Conservation (phyloP, 805 yeast genomes). For the Yarrowia sp. region DNA sequence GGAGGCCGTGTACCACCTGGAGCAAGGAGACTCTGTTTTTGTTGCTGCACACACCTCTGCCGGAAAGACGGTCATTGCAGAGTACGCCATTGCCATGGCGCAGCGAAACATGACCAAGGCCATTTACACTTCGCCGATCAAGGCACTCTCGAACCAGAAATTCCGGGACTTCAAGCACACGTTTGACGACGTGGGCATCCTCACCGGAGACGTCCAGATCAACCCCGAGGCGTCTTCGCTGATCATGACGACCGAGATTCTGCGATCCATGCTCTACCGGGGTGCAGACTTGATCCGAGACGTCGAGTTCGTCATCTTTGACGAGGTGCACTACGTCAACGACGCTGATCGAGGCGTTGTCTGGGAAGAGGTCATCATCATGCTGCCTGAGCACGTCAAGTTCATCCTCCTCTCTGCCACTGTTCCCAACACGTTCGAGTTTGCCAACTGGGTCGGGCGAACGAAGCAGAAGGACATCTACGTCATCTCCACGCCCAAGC, state of each 20-base stretch:
- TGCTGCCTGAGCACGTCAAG: constrained; percentile 95
- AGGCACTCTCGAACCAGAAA: constrained; percentile 85
- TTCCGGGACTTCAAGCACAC: constrained; percentile 81
- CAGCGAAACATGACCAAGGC: constrained; percentile 94
- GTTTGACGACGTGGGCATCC: constrained; percentile 85
- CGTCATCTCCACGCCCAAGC: constrained; percentile 91
- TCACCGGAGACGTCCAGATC: constrained; percentile 97
- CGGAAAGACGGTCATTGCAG: constrained; percentile 98
- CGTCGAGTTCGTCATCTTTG: constrained; percentile 95
- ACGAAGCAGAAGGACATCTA: constrained; percentile 94
- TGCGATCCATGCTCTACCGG: constrained; percentile 92
- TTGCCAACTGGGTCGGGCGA: constrained; percentile 98
- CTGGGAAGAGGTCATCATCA: constrained; percentile 98
- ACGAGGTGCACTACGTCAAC: constrained; percentile 96
- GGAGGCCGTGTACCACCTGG: constrained; percentile 94
- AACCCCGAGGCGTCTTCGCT: constrained; percentile 95
- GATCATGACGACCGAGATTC: constrained; percentile 96
- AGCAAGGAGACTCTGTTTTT: constrained; percentile 97
- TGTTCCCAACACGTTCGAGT: constrained; percentile 96
- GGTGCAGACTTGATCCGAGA: constrained; percentile 97
- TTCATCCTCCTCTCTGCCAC: constrained; percentile 91
- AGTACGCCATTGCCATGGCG: constrained; percentile 97
- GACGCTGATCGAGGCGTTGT: constrained; percentile 98
- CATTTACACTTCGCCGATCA: constrained; percentile 93
- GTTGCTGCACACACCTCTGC: constrained; percentile 99